phyloP scores from a whole-genome alignment of 257 asterid species.

The Salvia miltiorrhiza region DNA sequence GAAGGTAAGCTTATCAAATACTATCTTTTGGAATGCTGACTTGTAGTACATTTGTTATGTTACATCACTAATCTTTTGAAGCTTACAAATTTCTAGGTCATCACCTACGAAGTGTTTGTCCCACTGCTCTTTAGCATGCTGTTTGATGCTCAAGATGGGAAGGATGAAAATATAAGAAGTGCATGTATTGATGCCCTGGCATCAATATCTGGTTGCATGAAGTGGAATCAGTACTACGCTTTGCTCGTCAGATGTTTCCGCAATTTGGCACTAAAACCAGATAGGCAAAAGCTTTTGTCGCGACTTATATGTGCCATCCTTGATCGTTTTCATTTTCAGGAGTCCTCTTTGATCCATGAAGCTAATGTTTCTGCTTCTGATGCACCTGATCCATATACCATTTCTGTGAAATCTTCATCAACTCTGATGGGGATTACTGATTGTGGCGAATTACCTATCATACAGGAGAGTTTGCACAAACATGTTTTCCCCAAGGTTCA shows the following conservation, averaged over 20 bases:
- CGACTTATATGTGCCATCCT: conserved; percentile 75
- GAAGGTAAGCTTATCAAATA: conserved; percentile 43
- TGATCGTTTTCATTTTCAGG: conserved; percentile 69
- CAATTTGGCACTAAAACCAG: conserved; percentile 60
- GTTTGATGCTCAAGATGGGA: conserved; percentile 66
- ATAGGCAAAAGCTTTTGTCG: conserved; percentile 62
- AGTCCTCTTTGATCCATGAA: conserved; percentile 34
- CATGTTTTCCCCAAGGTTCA: conserved; percentile 75
- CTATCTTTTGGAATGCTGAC: not conserved
- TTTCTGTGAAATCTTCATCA: conserved; percentile 26
- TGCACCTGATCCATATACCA: conserved; percentile 36
- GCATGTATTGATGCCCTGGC: conserved; percentile 81
- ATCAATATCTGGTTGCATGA: conserved; percentile 71
- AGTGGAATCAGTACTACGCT: conserved; percentile 65
- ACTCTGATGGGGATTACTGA: conserved; percentile 21
- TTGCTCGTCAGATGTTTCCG: conserved; percentile 72
- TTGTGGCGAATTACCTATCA: conserved; percentile 29
- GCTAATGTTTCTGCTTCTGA: conserved; percentile 35
- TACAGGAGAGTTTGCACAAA: conserved; percentile 53
- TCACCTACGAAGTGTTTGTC: conserved; percentile 65
- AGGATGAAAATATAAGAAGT: conserved; percentile 79
- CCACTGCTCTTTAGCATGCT: conserved; percentile 81
- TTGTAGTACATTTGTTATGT: not conserved
- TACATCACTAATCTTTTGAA: conserved; percentile 15
- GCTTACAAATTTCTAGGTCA: conserved; percentile 39